Evolutionary conservation across 176 grass and related monocot species (phyloP).

Genomic region (Typha latifolia): DNA sequence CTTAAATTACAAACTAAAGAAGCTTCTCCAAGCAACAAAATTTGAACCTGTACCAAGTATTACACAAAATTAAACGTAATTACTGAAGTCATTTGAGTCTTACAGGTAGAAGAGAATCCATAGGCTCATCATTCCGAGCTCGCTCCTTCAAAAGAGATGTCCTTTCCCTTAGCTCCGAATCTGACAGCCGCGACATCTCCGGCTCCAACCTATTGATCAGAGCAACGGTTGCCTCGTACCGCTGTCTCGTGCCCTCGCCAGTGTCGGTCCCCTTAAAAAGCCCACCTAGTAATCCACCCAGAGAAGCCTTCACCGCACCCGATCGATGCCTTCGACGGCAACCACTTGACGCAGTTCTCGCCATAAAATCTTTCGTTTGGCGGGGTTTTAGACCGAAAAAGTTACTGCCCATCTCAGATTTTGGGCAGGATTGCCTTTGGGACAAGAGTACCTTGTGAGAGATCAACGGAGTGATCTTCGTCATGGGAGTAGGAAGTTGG

Average conservation of each 20-base stretch:
- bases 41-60: no score
- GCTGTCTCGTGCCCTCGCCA: slow-evolving; percentile 70
- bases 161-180: slow-evolving; percentile 55
- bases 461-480: slow-evolving; percentile 10
- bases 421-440: slow-evolving; percentile 9
- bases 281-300: slow-evolving; percentile 69
- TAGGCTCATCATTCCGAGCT: slow-evolving; percentile 50
- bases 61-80: no score
- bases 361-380: slow-evolving; percentile 5
- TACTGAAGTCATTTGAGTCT: neutral
- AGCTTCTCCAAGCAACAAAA: no score
- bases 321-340: slow-evolving; percentile 6
- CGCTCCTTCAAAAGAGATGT: slow-evolving; percentile 60
- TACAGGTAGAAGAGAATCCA: slow-evolving; percentile 90
- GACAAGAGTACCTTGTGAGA: slow-evolving; percentile 17
- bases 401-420: slow-evolving; percentile 6
- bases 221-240: slow-evolving; percentile 43
- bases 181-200: slow-evolving; percentile 60
- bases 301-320: slow-evolving; percentile 16
- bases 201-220: slow-evolving; percentile 63
- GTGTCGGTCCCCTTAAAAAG: slow-evolving; percentile 75
- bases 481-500: slow-evolving; percentile 20
- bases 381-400: neutral
- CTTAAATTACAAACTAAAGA: no score
- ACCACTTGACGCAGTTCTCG: neutral